Base-by-base conservation (phyloP, 1,139 yeast genomes). In the Pichia inconspicua region DNA sequence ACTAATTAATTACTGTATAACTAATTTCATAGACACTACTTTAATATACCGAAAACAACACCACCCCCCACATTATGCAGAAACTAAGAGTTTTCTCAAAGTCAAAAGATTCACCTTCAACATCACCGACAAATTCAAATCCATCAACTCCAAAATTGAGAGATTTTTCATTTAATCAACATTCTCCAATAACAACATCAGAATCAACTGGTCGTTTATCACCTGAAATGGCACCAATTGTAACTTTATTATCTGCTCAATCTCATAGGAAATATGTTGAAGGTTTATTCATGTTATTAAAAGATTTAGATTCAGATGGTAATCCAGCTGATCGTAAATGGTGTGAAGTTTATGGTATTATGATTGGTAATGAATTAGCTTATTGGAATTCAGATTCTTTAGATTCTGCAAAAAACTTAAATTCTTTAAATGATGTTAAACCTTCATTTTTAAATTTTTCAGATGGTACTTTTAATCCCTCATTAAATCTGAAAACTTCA, bases 361-460 rank as follows among this genome's bases (percentile, higher is more conserved):
- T 92, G 43, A 80, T 88, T 9, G 98, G 98, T 15, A 86, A 89
- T 51, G 96, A 89, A 59, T 70, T 92, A 52, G 95, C 97, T 1
- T 78, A 87, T 55, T 90, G 97, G 97, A 90, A 88, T 65, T 95
- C 96, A 1, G 82, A 82, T 41, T 77, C 77, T 53, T 70, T 89
- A 53, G 55, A 75, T 71, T 9, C 22, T 8, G 59, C 71, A 71
- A 53, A 68, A 67, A 49, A 47, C 12, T 47, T 49, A 10, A 50
- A 47, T n/a, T 40, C 50, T 5, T 15, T 44, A 5, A 43, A 43
- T 6, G 55, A 55, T 31, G 53, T 82, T 12, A 84, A 84, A 60
- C 97, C 97, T n/a, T 79, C 81, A 47, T 92, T 90, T 66, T 77
- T 92, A 61, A 92, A 92, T 66, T 83, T 92, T 59, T 82, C 96